Base-by-base conservation (phyloP, 2,329 filamentous ascomycete genomes). In the Diaporthe citriasiana region DNA sequence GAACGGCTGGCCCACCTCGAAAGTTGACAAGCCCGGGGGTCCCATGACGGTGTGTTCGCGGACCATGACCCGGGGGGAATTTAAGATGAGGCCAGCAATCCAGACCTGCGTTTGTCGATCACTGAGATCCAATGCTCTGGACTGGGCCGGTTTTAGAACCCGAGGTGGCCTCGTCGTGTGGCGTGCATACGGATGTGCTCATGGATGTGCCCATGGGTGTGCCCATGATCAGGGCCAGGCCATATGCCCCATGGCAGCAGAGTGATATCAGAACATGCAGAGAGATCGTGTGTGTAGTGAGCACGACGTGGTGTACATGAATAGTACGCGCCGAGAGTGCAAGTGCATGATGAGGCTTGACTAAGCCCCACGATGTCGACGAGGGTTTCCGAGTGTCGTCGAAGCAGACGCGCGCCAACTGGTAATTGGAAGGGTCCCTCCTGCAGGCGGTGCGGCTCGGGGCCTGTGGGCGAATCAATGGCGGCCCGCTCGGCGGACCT, bases 401-500 rank as follows among this genome's bases (percentile, higher is more conserved):
- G 40, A 59, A n/a, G 72, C 69, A 76, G 65, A 73, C 74, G 74
- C 74, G 74, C 74, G 74, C 74, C 66, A 75, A 70, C 15, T 42
- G 69, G 35, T 75, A 70, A 57, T 69, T 75, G 73, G 65, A 53
- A 73, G 73, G 65, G 70, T 59, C 50, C 27, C 50, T 17, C 27
- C 40, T 50, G 35, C 57, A 56, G 22, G 69, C 40, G 17, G 25
- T 47, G 59, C 17, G 45, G 60, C 33, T 60, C 69, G 22, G 42
- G 69, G 70, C 55, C 56, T 60, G 50, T 53, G 63, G 25, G 51
- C 74, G 72, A 76, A 76, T 76, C 74, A 59, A 50, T 51, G 53
- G 22, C 40, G 47, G 40, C 60, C 53, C 74, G 74, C 69, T 56
- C 35, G 47, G 35, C 15, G 63, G 53, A 76, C 74, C 74, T 76